These are phyloP conservation scores for Gentiana straminea DNA, from an alignment of 257 asterid genomes.

Conservation along the genomic window DNA sequence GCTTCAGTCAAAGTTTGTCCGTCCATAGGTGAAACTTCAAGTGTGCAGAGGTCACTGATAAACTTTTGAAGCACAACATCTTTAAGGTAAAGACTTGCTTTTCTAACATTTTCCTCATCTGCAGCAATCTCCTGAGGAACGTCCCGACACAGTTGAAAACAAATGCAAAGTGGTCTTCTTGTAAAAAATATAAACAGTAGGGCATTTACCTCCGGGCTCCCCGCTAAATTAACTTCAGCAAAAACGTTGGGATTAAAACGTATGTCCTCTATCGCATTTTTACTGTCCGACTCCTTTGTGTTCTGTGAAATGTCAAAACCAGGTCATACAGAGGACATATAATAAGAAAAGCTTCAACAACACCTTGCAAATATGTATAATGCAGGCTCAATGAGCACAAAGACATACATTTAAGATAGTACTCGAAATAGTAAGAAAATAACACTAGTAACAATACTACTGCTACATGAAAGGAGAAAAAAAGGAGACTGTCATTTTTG, in stretches of 20 bases:
- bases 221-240: conserved; percentile 82
- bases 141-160: conserved; percentile 3
- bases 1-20: conserved; percentile 94
- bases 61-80: conserved; percentile 72
- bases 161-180: conserved; percentile 3
- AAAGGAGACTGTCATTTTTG: too few species aligned
- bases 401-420: too few species aligned
- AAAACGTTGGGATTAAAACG: conserved; percentile 82
- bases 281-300: conserved; percentile 19
- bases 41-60: conserved; percentile 69
- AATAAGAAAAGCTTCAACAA: conserved; percentile 1
- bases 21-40: conserved; percentile 98
- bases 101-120: conserved; percentile 76
- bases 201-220: conserved; percentile 55
- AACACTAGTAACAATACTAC: too few species aligned
- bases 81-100: conserved; percentile 63
- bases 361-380: too few species aligned
- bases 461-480: too few species aligned
- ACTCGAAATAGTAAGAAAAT: too few species aligned
- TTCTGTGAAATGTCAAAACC: conserved; percentile 17
- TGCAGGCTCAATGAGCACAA: too few species aligned
- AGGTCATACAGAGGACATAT: background rate
- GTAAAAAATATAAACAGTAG: conserved; percentile 3
- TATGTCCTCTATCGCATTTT: conserved; percentile 37
- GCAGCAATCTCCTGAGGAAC: conserved; percentile 59